Conservation (phyloP, 164 flowering plant genomes). For the Kalanchoe fedtschenkoi region DNA sequence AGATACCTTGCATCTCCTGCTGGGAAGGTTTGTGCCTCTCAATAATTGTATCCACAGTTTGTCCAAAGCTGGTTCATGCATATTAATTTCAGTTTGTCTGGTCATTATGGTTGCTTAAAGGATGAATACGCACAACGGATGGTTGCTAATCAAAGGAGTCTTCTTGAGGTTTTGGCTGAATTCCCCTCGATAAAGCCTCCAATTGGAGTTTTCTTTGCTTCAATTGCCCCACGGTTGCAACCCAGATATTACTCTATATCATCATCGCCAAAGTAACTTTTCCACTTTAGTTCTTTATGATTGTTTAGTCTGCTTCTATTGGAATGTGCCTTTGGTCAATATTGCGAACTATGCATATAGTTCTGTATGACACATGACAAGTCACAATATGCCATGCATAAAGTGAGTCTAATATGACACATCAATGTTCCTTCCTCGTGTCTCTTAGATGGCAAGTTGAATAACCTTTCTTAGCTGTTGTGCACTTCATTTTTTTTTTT, state of each 20-base stretch:
- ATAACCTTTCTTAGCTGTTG: not conserved
- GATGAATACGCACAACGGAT: slow-evolving; percentile 95
- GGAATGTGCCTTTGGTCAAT: not conserved
- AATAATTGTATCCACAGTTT: not conserved
- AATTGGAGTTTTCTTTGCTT: slow-evolving; percentile 96
- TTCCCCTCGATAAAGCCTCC: slow-evolving; percentile 93
- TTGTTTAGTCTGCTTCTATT: not conserved
- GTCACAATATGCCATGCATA: not conserved
- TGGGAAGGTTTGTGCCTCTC: slow-evolving; percentile 63
- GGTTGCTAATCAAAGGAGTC: slow-evolving; percentile 82
- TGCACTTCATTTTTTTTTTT: not conserved
- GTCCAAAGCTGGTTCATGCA: not conserved
- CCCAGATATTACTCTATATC: slow-evolving; percentile 99
- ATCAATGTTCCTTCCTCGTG: no score
- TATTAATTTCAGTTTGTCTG: not conserved
- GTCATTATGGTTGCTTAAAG: slow-evolving; percentile 23
- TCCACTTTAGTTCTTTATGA: not conserved
- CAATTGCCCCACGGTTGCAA: slow-evolving; percentile 87
- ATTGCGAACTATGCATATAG: no score
- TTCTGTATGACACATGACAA: not conserved
- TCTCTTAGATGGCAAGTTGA: not conserved
- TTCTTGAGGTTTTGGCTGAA: slow-evolving; percentile 90
- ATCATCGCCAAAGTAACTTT: slow-evolving; percentile 78
- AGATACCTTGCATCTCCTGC: slow-evolving; percentile 86
- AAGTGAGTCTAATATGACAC: not conserved